Evolutionary conservation across 2,329 filamentous ascomycete genomes (phyloP).

Genomic region (Aspergillus sp.): DNA sequence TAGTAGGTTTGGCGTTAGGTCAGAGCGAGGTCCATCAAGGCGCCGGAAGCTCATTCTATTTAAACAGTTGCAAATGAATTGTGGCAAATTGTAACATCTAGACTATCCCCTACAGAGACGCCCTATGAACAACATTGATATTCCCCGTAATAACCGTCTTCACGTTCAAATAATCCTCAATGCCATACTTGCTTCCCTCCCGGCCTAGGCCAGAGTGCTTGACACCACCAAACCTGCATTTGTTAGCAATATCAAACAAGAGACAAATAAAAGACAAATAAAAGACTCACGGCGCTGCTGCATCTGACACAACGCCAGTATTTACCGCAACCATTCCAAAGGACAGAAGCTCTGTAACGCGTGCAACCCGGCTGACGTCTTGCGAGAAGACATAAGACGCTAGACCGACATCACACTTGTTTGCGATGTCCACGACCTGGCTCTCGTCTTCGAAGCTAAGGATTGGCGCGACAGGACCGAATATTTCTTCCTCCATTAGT

Average conservation of each 20-base stretch:
- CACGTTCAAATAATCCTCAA: slow-evolving; percentile 69
- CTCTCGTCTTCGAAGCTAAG: slow-evolving; percentile 48
- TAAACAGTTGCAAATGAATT: too few relatives aligned
- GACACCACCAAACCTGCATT: slow-evolving; percentile 66
- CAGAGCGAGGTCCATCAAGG: too few relatives aligned
- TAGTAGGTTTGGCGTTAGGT: too few relatives aligned
- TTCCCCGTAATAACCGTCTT: slow-evolving; percentile 51
- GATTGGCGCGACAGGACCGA: slow-evolving; percentile 83
- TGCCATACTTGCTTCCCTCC: slow-evolving; percentile 72
- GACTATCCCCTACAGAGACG: not conserved
- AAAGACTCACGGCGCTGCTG: slow-evolving; percentile 10
- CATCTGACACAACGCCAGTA: slow-evolving; percentile 11
- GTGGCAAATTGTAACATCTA: too few relatives aligned
- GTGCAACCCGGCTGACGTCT: slow-evolving; percentile 54
- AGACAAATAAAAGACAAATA: too few relatives aligned
- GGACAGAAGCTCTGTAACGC: slow-evolving; percentile 54
- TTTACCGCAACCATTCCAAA: slow-evolving; percentile 25
- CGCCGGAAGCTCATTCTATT: too few relatives aligned
- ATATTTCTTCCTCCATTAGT: slow-evolving; percentile 81
- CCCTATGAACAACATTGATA: not conserved
- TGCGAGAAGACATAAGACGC: slow-evolving; percentile 73
- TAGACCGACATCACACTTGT: not conserved
- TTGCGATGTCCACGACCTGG: not conserved
- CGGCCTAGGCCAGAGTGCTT: slow-evolving; percentile 76
- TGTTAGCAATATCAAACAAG: too few relatives aligned